Base-by-base conservation (phyloP, 2,329 filamentous ascomycete genomes). In the Cytospora paraplurivora region DNA sequence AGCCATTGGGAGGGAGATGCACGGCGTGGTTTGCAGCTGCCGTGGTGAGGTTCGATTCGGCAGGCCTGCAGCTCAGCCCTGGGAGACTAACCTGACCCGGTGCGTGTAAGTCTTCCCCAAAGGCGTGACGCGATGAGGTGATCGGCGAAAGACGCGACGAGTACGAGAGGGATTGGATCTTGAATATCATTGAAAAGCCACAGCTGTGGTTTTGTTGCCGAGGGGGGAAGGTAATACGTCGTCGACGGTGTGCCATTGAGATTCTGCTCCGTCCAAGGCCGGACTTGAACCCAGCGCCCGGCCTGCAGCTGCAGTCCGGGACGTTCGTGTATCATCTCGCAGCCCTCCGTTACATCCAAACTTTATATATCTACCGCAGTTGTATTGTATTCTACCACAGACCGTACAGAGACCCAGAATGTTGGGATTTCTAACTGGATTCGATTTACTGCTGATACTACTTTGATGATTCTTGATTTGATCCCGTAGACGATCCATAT, bases 401-500 rank as follows among this genome's bases (percentile, higher is more conserved):
- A 27, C 27, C 27, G 27, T 27, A 27, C 27, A 27, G 27, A 44
- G 17, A 44, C 41, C 41, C 17, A 19, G 41, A 17, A 44, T 19
- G 41, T 44, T 44, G 41, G 41, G 7, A 7, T 1, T 44, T 19
- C 17, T 10, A 44, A 44, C 41, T 44, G 15, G 41, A 7, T 19
- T n/a, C 4, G 41, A 8, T 19, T 44, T 19, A 44, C 13, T 44
- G 17, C 41, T 44, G 41, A 19, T 44, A n/a, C 41, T 19, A 19
- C n/a, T 44, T n/a, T 5, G 19, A 37, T 19, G n/a, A 12, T 44
- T 19, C 41, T 49, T 54, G 58, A 19, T 60, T 51, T 50, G 35
- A 35, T 35, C 38, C 27, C n/a, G 37, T 53, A 35, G 17, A 17
- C 15, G 13, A 19, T 51, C n/a, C 21, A 27, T 33, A 33, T 27